A percentile compares a stretch with the other conserved stretches of the same genome.
Evolutionary conservation across 2,329 filamentous ascomycete genomes (phyloP).

Genomic region (Clarireedia monteithiana): DNA sequence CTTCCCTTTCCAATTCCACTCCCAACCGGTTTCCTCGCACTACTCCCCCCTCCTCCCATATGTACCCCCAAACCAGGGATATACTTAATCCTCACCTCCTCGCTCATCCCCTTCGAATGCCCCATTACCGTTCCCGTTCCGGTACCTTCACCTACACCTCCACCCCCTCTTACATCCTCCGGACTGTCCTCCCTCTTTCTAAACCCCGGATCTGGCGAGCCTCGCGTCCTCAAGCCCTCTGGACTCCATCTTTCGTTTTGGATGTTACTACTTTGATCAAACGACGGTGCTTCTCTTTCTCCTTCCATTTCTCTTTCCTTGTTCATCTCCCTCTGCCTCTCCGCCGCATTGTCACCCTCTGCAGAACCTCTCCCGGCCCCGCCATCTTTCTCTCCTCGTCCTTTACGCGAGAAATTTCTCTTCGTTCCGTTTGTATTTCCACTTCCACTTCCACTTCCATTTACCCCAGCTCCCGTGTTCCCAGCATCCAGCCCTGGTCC

Average conservation of each 20-base stretch:
- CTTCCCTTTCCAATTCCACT: not conserved
- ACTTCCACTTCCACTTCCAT: not conserved
- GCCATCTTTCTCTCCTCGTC: not conserved
- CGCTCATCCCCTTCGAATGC: not conserved
- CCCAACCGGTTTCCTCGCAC: not conserved
- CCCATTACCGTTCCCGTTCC: too few relatives aligned
- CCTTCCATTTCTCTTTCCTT: not conserved
- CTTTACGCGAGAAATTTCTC: constrained; percentile 6
- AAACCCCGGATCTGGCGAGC: not conserved
- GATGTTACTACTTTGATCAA: not conserved
- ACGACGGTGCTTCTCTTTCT: too few relatives aligned
- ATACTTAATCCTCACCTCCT: not conserved
- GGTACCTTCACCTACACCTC: too few relatives aligned
- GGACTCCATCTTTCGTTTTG: not conserved
- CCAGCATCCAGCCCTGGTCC: not conserved
- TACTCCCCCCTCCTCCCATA: not conserved
- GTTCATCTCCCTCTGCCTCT: too few relatives aligned
- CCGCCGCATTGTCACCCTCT: too few relatives aligned
- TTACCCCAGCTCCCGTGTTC: not conserved
- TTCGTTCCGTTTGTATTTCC: not conserved
- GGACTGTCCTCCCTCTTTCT: not conserved
- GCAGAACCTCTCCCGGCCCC: too few relatives aligned
- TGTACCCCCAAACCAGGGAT: not conserved
- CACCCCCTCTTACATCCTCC: not conserved
- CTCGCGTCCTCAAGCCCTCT: not conserved